These are phyloP conservation scores for Cunninghamia lanceolata DNA, from an alignment of 75 land plant genomes.

Conservation along the genomic window DNA sequence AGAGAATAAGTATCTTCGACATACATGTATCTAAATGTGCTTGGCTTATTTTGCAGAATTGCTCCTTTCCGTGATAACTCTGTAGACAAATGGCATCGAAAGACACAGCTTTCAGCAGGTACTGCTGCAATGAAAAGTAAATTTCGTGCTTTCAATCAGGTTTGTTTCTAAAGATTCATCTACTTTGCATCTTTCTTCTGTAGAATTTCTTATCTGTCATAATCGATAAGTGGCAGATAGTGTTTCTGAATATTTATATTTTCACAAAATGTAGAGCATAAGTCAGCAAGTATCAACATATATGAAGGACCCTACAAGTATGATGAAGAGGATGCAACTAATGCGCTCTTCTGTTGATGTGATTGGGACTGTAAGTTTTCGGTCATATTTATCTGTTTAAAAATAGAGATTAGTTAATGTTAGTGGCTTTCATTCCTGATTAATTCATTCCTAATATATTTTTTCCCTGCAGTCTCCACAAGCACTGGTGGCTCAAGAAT, in stretches of 20 bases:
- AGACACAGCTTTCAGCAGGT: constrained; percentile 85
- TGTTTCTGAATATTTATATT: constrained; percentile 3
- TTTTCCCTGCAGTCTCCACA: constrained; percentile 2
- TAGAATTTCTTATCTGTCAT: background rate
- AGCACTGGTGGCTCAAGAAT: background rate
- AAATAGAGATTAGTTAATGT: background rate
- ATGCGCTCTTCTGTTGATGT: constrained; percentile 47
- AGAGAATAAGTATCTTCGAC: background rate
- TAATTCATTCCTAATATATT: background rate
- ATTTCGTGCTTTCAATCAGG: constrained; percentile 96
- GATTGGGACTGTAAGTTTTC: constrained; percentile 53
- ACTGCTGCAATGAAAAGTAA: constrained; percentile 82
- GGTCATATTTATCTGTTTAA: background rate
- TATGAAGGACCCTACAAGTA: constrained; percentile 86
- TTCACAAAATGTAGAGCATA: constrained; percentile 61
- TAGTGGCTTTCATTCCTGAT: background rate
- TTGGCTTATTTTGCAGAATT: constrained; percentile 43
- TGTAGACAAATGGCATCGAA: constrained; percentile 95
- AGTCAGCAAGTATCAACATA: constrained; percentile 78
- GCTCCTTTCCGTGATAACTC: constrained; percentile 74
- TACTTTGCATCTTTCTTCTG: background rate
- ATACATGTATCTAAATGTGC: background rate
- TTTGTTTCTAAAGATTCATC: constrained; percentile 10
- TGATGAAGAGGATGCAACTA: constrained; percentile 76
- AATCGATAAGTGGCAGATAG: background rate